Evolutionary conservation across 257 asterid genomes (phyloP).

Genomic region (Nyctanthes arbortristis): DNA sequence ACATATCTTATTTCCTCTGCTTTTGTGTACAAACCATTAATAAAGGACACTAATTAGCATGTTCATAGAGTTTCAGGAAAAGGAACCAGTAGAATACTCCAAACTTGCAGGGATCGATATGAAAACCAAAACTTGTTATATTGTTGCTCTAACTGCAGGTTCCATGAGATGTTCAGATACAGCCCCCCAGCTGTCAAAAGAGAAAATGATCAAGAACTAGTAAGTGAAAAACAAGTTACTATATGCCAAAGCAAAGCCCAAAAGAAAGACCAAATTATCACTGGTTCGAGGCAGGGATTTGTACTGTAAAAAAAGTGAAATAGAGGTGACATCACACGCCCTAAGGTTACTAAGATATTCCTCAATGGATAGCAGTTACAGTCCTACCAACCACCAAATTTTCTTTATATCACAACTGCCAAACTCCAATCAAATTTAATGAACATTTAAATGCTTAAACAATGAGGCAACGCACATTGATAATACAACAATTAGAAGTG

Average conservation of each 20-base stretch:
- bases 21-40: neutral
- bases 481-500: too few relatives aligned
- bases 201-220: slow-evolving; percentile 14
- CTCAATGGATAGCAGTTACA: neutral
- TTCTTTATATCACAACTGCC: neutral
- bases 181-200: slow-evolving; percentile 85
- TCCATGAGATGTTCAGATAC: slow-evolving; percentile 40
- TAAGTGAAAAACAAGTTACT: neutral
- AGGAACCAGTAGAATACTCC: neutral
- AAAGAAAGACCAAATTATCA: neutral
- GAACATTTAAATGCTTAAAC: neutral
- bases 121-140: slow-evolving; percentile 18
- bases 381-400: neutral
- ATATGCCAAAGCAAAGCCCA: neutral
- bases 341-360: too few relatives aligned
- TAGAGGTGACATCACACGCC: neutral
- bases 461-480: neutral
- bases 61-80: slow-evolving; percentile 21
- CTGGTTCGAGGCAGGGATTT: neutral
- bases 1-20: neutral
- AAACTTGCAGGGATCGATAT: neutral
- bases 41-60: slow-evolving; percentile 5
- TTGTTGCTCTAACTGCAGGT: slow-evolving; percentile 18
- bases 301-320: neutral
- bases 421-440: too few relatives aligned